These are phyloP conservation scores for Psilocybe cubensis DNA, from an alignment of 768 basidiomycete species.

Conservation along the genomic window DNA sequence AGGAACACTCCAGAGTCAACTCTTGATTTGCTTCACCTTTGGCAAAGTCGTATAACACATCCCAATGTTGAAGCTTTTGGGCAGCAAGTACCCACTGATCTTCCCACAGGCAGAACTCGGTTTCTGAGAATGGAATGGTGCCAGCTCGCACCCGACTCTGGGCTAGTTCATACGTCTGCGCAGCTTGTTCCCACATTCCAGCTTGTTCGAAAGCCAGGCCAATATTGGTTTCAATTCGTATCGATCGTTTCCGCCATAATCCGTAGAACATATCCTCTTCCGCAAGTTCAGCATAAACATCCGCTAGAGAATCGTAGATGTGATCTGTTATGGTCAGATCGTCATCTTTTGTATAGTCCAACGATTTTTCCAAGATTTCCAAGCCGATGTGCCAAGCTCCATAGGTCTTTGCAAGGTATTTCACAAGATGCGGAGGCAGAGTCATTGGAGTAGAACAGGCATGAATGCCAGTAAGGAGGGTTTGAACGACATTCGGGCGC, in stretches of 20 bases:
- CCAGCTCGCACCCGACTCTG: conserved; percentile 85
- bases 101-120: conserved; percentile 98
- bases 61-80: conserved; percentile 98
- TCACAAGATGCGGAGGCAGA: conserved; percentile 92
- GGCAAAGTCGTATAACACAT: conserved; percentile 89
- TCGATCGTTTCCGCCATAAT: conserved; percentile 87
- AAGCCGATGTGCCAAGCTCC: conserved; percentile 93
- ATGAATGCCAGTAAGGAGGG: conserved; percentile 82
- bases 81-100: conserved; percentile 98
- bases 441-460: conserved; percentile 87
- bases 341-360: conserved; percentile 80
- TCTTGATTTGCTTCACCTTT: conserved; percentile 90
- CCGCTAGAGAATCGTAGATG: conserved; percentile 88
- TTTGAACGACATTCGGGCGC: conserved; percentile 92
- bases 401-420: conserved; percentile 95
- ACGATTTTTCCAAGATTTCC: conserved; percentile 82
- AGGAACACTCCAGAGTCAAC: conserved; percentile 91
- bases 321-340: conserved; percentile 81
- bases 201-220: conserved; percentile 92
- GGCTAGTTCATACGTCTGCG: conserved; percentile 85
- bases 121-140: conserved; percentile 86
- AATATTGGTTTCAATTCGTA: conserved; percentile 89
- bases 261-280: conserved; percentile 99
- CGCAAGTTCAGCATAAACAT: conserved; percentile 92
- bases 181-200: conserved; percentile 96